A percentile compares a stretch with the other conserved stretches of the same genome.
Evolutionary conservation across 1,284 basidiomycete species (phyloP).

Genomic region (Vanrija humicola): DNA sequence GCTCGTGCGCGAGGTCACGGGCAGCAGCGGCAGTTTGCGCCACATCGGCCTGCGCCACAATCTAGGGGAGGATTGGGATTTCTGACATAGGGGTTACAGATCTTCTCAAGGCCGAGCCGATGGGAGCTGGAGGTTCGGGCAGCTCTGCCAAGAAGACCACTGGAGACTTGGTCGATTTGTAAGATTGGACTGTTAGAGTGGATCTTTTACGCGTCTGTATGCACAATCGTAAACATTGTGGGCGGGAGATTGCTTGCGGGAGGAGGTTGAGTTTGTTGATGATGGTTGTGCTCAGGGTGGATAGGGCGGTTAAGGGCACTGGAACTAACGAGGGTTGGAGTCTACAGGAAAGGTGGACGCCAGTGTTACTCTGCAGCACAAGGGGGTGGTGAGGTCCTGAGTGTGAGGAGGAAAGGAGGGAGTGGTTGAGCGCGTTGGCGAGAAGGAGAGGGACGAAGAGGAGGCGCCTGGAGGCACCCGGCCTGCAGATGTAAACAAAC

Average conservation of each 20-base stretch:
- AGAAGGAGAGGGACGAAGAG: no score
- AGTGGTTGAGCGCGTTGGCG: no score
- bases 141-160: background rate
- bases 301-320: background rate
- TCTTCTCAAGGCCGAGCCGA: slow-evolving; percentile 36
- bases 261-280: background rate
- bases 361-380: no score
- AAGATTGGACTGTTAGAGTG: background rate
- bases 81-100: slow-evolving; percentile 15
- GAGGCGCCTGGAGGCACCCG: no score
- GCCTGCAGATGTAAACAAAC: no score
- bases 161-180: slow-evolving; percentile 13
- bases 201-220: background rate
- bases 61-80: background rate
- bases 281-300: background rate
- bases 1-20: background rate
- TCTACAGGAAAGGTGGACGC: no score
- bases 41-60: background rate
- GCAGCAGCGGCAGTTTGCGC: background rate
- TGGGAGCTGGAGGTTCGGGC: slow-evolving; percentile 15
- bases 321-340: no score
- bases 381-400: no score
- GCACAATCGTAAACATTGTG: no score
- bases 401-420: no score
- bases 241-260: background rate